Conservation (phyloP, 2,329 filamentous ascomycete species). For the Neofusicoccum cordaticola region DNA sequence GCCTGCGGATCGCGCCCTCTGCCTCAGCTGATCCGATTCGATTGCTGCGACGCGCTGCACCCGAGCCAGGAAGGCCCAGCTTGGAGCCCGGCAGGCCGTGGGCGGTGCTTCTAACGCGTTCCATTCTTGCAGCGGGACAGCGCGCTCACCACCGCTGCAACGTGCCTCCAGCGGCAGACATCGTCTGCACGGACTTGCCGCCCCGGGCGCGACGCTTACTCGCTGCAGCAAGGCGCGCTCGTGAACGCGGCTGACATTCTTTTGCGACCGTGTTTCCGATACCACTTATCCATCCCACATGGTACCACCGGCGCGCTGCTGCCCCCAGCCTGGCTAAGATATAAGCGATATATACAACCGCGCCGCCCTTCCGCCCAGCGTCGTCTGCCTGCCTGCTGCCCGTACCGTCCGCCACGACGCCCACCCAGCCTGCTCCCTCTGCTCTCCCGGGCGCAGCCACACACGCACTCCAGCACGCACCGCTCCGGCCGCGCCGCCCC, state of each 20-base stretch:
- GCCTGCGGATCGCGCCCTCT: not conserved
- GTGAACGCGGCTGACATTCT: conserved; percentile 14
- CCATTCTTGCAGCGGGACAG: not conserved
- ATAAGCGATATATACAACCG: conserved; percentile 3
- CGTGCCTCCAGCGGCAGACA: not conserved
- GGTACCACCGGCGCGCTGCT: conserved; percentile 2
- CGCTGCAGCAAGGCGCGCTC: not conserved
- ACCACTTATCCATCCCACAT: conserved; percentile 14
- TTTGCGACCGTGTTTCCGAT: conserved; percentile 10
- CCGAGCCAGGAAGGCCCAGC: not conserved
- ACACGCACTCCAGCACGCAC: not conserved
- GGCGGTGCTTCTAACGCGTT: not conserved
- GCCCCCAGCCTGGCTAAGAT: not conserved
- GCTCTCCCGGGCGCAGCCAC: not conserved
- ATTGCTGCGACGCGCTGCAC: not conserved
- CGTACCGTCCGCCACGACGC: not conserved
- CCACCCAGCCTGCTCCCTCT: not conserved
- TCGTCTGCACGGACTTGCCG: conserved; percentile 4
- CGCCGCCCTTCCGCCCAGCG: not conserved
- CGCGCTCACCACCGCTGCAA: not conserved
- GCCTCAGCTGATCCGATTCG: conserved; percentile 10
- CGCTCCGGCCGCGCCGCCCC: conserved; percentile 10
- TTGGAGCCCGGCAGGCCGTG: not conserved
- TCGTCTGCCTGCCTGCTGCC: not conserved
- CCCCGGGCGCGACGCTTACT: not conserved